These are phyloP conservation scores for Breynia disticha DNA, from an alignment of 441 rosid species.

Conservation along the genomic window DNA sequence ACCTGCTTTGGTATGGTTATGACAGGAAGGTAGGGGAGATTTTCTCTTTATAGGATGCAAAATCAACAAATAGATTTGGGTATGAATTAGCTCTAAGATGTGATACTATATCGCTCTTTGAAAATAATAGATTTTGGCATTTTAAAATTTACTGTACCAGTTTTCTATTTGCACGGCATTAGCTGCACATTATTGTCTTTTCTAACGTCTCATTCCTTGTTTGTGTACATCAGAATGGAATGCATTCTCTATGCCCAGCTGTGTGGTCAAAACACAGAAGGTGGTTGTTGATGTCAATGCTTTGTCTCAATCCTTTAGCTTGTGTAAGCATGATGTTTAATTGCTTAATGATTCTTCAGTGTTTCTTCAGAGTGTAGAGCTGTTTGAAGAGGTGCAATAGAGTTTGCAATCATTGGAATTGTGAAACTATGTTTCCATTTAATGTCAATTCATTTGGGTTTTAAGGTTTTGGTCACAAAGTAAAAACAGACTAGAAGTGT, in stretches of 20 bases:
- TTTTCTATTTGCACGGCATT: neutral
- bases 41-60: neutral
- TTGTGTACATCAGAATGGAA: slow-evolving; percentile 57
- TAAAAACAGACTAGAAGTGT: no score
- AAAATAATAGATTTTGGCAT: neutral
- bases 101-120: neutral
- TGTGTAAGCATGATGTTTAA: slow-evolving; percentile 35
- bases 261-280: slow-evolving; percentile 94
- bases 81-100: neutral
- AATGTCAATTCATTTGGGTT: no score
- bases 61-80: neutral
- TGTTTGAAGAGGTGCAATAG: neutral
- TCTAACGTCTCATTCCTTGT: slow-evolving; percentile 1
- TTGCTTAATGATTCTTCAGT: neutral
- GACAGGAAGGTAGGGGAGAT: slow-evolving; percentile 65
- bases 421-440: no score
- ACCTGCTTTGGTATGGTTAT: slow-evolving; percentile 96
- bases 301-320: slow-evolving; percentile 75
- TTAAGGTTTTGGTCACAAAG: no score
- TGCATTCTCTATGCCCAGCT: slow-evolving; percentile 96
- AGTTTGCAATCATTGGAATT: neutral
- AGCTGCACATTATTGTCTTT: slow-evolving; percentile 2
- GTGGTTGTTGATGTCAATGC: slow-evolving; percentile 97
- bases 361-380: neutral
- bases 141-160: neutral